These are phyloP conservation scores for Eimeria praecox DNA, from an alignment of 169 alveolate species.

Conservation along the genomic window DNA sequence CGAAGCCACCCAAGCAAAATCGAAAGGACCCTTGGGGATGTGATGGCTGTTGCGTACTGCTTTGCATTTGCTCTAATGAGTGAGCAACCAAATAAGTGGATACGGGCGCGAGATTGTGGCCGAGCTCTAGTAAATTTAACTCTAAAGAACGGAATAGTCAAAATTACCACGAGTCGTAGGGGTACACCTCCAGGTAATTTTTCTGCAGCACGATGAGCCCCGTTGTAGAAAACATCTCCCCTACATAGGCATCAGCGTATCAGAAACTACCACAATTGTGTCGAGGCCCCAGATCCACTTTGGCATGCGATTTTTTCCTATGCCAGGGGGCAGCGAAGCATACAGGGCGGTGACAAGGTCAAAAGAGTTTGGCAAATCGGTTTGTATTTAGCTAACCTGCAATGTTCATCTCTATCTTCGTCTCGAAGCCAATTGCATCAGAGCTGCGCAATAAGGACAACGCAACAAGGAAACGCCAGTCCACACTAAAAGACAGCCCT, in stretches of 20 bases:
- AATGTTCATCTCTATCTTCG: constrained; percentile 86
- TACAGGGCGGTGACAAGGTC: background rate
- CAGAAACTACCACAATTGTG: constrained; percentile 82
- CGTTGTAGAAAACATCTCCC: constrained; percentile 90
- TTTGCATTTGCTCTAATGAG: background rate
- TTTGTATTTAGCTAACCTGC: constrained; percentile 83
- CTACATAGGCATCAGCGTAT: constrained; percentile 82
- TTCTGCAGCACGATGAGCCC: constrained; percentile 92
- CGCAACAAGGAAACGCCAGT: background rate
- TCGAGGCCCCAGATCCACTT: background rate
- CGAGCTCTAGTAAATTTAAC: background rate
- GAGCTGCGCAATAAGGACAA: constrained; percentile 61
- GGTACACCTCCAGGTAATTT: constrained; percentile 91
- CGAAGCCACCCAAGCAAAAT: background rate
- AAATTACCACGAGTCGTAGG: constrained; percentile 80
- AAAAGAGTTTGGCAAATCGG: background rate
- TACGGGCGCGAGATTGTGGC: background rate
- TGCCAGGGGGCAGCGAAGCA: background rate
- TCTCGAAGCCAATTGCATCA: constrained; percentile 90
- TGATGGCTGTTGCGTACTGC: background rate
- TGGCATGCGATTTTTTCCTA: background rate
- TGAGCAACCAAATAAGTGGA: background rate
- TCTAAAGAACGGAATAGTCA: background rate
- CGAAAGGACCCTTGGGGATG: background rate
- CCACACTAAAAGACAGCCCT: background rate